phyloP scores from a whole-genome alignment of 2,329 filamentous ascomycete genomes.

The Leptographium radiaticola region DNA sequence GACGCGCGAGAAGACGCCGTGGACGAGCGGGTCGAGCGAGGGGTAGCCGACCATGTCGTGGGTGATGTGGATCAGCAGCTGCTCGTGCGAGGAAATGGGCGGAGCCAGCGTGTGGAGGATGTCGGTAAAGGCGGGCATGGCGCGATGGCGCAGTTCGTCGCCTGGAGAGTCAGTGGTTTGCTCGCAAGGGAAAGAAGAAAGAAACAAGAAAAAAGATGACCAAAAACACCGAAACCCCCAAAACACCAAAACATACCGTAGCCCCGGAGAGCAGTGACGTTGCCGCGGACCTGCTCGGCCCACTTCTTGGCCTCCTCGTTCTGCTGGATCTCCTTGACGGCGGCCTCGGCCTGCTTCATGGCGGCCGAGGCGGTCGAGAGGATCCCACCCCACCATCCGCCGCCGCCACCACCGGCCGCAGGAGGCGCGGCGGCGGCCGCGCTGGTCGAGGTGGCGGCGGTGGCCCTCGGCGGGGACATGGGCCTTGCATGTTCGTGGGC shows the following conservation, averaged over 20 bases:
- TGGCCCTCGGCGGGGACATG: too few relatives aligned
- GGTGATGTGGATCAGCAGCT: conserved; percentile 91
- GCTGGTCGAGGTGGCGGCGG: too few relatives aligned
- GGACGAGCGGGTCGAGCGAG: conserved; percentile 82
- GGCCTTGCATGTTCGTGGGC: too few relatives aligned
- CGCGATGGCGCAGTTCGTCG: conserved; percentile 73
- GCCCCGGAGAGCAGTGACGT: conserved; percentile 64
- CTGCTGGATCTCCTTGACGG: conserved; percentile 88
- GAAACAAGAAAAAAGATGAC: background rate
- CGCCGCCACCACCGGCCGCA: conserved; percentile 29
- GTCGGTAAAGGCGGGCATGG: conserved; percentile 87
- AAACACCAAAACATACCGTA: conserved; percentile 45
- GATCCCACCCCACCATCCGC: conserved; percentile 82
- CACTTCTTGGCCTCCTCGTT: conserved; percentile 95
- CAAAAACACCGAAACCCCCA: background rate
- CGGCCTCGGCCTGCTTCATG: conserved; percentile 83
- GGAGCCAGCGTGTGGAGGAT: conserved; percentile 91
- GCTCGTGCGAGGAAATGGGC: conserved; percentile 92
- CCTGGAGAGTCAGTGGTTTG: conserved; percentile 39
- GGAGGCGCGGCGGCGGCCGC: background rate
- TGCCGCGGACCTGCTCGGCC: conserved; percentile 86
- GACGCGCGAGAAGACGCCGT: conserved; percentile 82
- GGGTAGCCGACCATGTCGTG: conserved; percentile 94
- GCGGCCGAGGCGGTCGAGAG: conserved; percentile 74
- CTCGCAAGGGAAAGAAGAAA: background rate